Conservation (phyloP, 1,284 basidiomycete species). For the Ustilago esculenta region DNA sequence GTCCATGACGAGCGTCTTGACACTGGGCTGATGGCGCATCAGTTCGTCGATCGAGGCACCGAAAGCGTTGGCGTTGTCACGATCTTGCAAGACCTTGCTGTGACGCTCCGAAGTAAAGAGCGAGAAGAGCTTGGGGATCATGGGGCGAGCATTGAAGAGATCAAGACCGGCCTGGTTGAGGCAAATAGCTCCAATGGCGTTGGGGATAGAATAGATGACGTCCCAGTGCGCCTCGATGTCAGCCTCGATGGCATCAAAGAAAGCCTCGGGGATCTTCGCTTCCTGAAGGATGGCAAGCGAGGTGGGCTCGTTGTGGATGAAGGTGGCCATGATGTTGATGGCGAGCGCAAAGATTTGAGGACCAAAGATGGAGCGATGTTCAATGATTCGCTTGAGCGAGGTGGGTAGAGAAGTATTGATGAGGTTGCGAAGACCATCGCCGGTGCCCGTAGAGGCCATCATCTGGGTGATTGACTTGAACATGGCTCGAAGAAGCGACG, state of each 20-base stretch:
- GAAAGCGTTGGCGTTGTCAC: slow-evolving; percentile 88
- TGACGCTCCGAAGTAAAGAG: slow-evolving; percentile 87
- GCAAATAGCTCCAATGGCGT: slow-evolving; percentile 95
- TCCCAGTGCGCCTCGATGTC: slow-evolving; percentile 76
- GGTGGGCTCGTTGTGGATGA: slow-evolving; percentile 98
- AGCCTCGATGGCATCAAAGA: slow-evolving; percentile 84
- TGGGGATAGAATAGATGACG: slow-evolving; percentile 90
- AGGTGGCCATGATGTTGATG: slow-evolving; percentile 96
- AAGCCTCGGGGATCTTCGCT: slow-evolving; percentile 84
- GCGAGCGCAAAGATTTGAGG: slow-evolving; percentile 80
- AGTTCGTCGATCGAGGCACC: slow-evolving; percentile 94
- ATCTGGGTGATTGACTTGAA: slow-evolving; percentile 92
- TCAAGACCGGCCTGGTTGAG: slow-evolving; percentile 89
- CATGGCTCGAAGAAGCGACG: slow-evolving; percentile 82
- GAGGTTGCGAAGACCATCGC: slow-evolving; percentile 91
- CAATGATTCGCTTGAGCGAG: slow-evolving; percentile 88
- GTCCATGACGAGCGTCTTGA: slow-evolving; percentile 76
- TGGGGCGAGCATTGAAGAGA: slow-evolving; percentile 76
- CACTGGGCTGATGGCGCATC: slow-evolving; percentile 89
- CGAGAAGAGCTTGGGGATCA: slow-evolving; percentile 84
- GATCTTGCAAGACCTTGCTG: slow-evolving; percentile 86
- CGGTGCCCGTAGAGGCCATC: slow-evolving; percentile 88
- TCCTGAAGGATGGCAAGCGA: slow-evolving; percentile 93
- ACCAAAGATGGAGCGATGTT: slow-evolving; percentile 84
- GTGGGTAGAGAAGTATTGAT: slow-evolving; percentile 89